Percentiles rank a stretch among this genome's conserved stretches.
These are phyloP conservation scores for Pseudoscleropodium purum DNA, from an alignment of 225 moss, liverwort and hornwort genomes.

Conservation along the genomic window DNA sequence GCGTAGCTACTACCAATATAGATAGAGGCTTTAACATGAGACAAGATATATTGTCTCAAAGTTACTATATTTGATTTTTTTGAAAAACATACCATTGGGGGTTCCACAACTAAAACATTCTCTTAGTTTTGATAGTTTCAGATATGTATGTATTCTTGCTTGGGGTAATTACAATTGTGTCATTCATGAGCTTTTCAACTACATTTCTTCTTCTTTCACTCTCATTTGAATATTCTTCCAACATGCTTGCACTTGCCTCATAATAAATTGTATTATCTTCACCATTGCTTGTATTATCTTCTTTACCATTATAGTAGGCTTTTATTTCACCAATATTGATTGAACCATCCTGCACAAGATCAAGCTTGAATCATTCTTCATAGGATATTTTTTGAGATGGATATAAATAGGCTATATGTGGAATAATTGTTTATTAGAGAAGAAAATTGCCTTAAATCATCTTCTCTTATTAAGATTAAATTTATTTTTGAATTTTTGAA, in stretches of 20 bases:
- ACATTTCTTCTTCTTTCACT: not conserved
- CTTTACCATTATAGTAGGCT: not conserved
- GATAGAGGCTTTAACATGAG: not conserved
- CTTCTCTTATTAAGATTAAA: not conserved
- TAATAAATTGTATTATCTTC: not conserved
- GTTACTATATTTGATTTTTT: not conserved
- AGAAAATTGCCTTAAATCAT: too few relatives aligned
- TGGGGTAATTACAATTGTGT: not conserved
- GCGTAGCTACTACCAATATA: not conserved
- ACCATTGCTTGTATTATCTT: not conserved
- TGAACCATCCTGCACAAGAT: not conserved
- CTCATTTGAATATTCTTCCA: not conserved
- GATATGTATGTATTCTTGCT: not conserved
- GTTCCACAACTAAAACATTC: not conserved
- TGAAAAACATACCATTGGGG: not conserved
- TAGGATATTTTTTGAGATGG: too few relatives aligned
- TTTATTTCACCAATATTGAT: constrained; percentile 2
- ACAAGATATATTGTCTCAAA: not conserved
- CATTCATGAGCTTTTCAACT: not conserved
- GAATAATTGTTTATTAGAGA: not conserved
- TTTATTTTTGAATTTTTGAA: not conserved
- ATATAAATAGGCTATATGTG: not conserved
- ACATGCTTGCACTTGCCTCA: not conserved
- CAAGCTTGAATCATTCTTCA: not conserved
- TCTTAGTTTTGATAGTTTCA: not conserved